Evolutionary conservation across 768 basidiomycete genomes (phyloP), one percentile per base, ranked within the genome.

Genomic region (Boletales sp.): DNA sequence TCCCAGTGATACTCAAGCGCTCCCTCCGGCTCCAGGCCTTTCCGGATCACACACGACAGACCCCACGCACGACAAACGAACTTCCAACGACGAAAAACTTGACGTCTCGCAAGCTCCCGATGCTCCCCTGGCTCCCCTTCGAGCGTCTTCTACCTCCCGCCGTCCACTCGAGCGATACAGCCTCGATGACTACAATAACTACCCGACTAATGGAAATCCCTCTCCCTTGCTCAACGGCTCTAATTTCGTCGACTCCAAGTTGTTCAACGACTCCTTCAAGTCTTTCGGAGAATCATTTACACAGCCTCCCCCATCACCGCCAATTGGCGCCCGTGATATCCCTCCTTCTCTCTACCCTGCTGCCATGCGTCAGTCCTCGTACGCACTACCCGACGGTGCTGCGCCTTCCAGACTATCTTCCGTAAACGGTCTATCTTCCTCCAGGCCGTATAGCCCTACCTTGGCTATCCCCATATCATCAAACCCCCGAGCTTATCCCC

Each of bases 401-500:
- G 62, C 58, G 41, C 56, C 66, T 40, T 60, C 74, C 57, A 68
- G 61, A 45, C 44, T 68, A 31, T 66, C 77, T 17, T 75, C 81
- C 18, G 74, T 76, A 45, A 80, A 82, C 62, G 80, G 81, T 29
- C 67, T 85, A 40, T 77, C 81, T 18, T 75, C 80, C 12, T 77
- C 80, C 13, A 81, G 81, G 47, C 72, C 76, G 14, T 84, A 84
- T 63, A 65, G 59, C 45, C 67, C 67, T 19, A 48, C 66, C n/a
- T 43, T 63, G 41, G 63, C 68, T 9, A 71, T 75, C 18, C 82
- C 86, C 35, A 75, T 89, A 41, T 81, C 88, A 2, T 74, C 84
- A 0, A 84, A 74, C 47, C 79, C 81, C 48, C 82, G 87, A 48
- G 85, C 78, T 8, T 82, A 77, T 62, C 74, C 86, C 1, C 86